Evolutionary conservation across 345 rosid species (phyloP).

Genomic region (Acer campestre): DNA sequence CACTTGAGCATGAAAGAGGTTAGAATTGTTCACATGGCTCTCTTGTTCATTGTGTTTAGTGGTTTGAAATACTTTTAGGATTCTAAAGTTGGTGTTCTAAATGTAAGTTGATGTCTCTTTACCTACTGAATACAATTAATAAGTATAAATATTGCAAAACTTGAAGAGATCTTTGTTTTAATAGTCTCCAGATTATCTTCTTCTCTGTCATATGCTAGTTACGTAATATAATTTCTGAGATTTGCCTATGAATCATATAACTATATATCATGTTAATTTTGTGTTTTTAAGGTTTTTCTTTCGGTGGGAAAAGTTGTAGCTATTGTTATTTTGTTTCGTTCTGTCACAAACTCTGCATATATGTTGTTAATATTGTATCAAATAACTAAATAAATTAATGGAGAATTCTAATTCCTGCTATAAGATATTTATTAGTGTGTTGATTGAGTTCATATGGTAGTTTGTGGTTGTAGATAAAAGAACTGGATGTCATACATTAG

Average conservation of each 20-base stretch:
- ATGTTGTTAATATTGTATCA: neutral
- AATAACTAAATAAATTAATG: neutral
- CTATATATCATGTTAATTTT: neutral
- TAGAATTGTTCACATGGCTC: slow-evolving; percentile 18
- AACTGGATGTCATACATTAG: slow-evolving; percentile 41
- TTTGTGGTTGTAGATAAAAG: slow-evolving; percentile 63
- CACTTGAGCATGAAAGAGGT: slow-evolving; percentile 80
- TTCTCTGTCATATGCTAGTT: neutral
- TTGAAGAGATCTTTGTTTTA: neutral
- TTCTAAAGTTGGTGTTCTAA: neutral
- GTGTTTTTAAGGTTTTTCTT: neutral
- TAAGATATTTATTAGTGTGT: slow-evolving; percentile 15
- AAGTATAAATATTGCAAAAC: neutral
- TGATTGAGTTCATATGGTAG: slow-evolving; percentile 39
- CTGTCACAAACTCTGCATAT: neutral
- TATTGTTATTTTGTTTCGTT: neutral
- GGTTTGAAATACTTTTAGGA: neutral
- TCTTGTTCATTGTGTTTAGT: slow-evolving; percentile 13
- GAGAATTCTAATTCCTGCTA: neutral
- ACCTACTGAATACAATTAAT: neutral
- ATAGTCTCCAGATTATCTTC: neutral
- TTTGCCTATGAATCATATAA: neutral
- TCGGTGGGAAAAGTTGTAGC: neutral
- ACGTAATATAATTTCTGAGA: neutral
- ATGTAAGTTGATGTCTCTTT: neutral